phyloP scores from a whole-genome alignment of 495 filamentous ascomycete species.

The Neurospora intermedia region DNA sequence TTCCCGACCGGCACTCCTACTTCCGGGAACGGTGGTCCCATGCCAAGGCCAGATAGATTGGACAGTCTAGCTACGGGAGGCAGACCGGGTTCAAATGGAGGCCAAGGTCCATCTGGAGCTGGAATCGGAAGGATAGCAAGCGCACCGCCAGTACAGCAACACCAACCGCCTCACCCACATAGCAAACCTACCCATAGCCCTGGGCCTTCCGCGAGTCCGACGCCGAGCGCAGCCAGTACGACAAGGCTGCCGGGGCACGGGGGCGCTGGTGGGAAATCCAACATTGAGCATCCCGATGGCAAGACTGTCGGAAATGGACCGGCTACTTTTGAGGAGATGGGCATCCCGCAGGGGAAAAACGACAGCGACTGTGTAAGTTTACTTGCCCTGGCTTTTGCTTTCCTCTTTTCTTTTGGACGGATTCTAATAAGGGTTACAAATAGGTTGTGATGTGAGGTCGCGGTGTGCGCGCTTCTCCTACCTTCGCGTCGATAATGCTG shows the following conservation, averaged over 20 bases:
- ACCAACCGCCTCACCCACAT: constrained; percentile 7
- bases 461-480: neutral
- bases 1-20: neutral
- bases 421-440: constrained; percentile 1
- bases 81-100: constrained; percentile 1
- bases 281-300: constrained; percentile 17
- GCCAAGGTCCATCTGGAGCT: constrained; percentile 4
- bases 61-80: constrained; percentile 15
- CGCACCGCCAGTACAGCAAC: constrained; percentile 15
- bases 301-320: constrained; percentile 67
- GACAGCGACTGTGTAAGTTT: constrained; percentile 82
- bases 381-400: neutral
- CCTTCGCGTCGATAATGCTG: neutral
- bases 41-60: constrained; percentile 13
- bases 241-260: constrained; percentile 9
- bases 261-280: neutral
- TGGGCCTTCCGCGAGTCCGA: constrained; percentile 18
- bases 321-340: constrained; percentile 97
- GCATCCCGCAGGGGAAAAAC: constrained; percentile 67
- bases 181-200: constrained; percentile 19
- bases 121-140: constrained; percentile 10
- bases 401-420: neutral
- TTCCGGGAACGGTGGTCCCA: constrained; percentile 4
- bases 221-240: constrained; percentile 18
- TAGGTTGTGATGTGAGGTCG: constrained; percentile 17